Conservation (phyloP, 805 yeast species). For the Maudiozyma turicensis region DNA sequence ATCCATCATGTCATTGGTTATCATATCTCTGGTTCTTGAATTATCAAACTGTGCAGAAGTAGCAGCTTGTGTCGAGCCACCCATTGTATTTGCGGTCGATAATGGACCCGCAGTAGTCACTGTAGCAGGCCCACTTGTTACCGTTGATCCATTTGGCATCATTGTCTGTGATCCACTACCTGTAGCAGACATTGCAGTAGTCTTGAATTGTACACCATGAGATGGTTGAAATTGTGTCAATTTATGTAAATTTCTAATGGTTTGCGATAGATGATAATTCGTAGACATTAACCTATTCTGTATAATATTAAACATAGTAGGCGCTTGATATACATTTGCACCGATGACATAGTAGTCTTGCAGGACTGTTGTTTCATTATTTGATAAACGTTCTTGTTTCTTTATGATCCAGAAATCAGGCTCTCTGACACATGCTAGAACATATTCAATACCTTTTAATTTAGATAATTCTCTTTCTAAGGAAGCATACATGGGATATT, state of each 20-base stretch:
- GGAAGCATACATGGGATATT: slow-evolving; percentile 27
- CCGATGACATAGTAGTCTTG: slow-evolving; percentile 85
- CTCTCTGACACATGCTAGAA: slow-evolving; percentile 63
- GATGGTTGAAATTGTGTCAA: slow-evolving; percentile 51
- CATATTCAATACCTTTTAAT: slow-evolving; percentile 81
- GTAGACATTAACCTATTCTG: slow-evolving; percentile 59
- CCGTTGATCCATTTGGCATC: not conserved
- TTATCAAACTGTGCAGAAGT: slow-evolving; percentile 2
- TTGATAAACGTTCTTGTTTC: slow-evolving; percentile 59
- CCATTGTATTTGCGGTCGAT: slow-evolving; percentile 5
- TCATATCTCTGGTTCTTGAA: slow-evolving; percentile 5
- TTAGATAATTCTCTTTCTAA: slow-evolving; percentile 53
- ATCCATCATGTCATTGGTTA: slow-evolving; percentile 26
- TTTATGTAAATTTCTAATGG: slow-evolving; percentile 37
- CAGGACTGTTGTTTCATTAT: slow-evolving; percentile 33
- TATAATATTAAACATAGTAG: slow-evolving; percentile 60
- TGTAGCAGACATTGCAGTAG: slow-evolving; percentile 3
- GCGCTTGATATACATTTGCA: slow-evolving; percentile 88
- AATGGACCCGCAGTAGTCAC: slow-evolving; percentile 9
- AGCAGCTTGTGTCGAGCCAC: not conserved
- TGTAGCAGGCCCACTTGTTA: slow-evolving; percentile 3
- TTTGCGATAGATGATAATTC: slow-evolving; percentile 33
- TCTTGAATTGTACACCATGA: slow-evolving; percentile 35
- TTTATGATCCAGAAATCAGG: slow-evolving; percentile 91
- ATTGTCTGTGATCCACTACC: not conserved